Base-by-base conservation (phyloP, 371 early-diverging fungal species). In the Mucor circinelloides region DNA sequence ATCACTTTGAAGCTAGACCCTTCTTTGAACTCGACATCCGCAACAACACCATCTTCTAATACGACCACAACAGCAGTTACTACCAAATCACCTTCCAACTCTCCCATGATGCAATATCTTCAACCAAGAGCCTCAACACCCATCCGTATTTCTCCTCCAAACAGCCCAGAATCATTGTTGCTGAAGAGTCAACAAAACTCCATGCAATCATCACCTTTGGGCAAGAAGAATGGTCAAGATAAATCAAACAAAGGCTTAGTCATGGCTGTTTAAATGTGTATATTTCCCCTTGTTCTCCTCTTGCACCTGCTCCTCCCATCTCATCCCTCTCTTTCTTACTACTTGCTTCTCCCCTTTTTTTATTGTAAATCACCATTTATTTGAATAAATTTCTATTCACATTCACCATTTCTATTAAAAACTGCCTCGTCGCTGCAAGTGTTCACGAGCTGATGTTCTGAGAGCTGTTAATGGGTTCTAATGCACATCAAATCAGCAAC, bases 121-220 rank as follows among this genome's bases (percentile, higher is more conserved):
- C 75, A 75, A 50, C 81, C 78, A 12, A 71, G 75, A 71, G 73
- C 68, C 6, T 74, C 80, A 9, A 78, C 75, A 25, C 79, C 81
- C 17, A 72, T 81, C 48, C 79, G 79, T 42, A 81, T 81, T 36
- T 78, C 81, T n/a, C 81, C 81, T 48, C 81, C 81, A 12, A 81
- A 66, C 42, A 81, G 81, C 58, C 81, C 81, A 46, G 68, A 70
- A 31, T 60, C 61, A 21, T 59, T 55, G 2, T 21, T 64, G 25
- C 21, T 62, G 34, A 68, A 60, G 55, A 32, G 21, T 17, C 44
- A 63, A 25, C 48, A 48, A 23, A 19, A n/a, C 2, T 54, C 54
- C 27, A 25, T 28, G 30, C 54, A 58, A 21, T 19, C 38, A 13
- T 57, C 55, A 42, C 66, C 58, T 15, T 64, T 57, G 31, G 40